These are phyloP conservation scores for Annulohypoxylon maeteangense DNA, from an alignment of 495 filamentous ascomycete species.

Conservation along the genomic window DNA sequence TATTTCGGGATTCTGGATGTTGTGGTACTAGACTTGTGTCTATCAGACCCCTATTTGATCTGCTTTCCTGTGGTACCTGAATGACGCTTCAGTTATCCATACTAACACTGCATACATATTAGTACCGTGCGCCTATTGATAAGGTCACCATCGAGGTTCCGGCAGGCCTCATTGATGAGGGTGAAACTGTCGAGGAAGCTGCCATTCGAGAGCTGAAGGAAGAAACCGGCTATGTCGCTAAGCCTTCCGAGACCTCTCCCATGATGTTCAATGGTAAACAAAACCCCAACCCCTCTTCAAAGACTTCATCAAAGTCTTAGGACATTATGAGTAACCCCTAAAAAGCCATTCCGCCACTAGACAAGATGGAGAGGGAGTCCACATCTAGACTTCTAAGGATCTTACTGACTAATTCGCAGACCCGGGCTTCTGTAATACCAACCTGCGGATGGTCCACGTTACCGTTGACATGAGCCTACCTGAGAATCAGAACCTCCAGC, in stretches of 20 bases:
- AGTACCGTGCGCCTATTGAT: constrained; percentile 82
- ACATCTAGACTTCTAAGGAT: not conserved
- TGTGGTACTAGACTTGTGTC: not conserved
- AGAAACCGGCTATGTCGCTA: constrained; percentile 90
- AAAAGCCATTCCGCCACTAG: not conserved
- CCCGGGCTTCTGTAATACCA: constrained; percentile 88
- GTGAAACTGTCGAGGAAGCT: constrained; percentile 79
- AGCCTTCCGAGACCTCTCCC: constrained; percentile 71
- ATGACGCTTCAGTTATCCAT: no score
- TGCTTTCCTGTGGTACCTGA: not conserved
- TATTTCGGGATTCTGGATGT: no score
- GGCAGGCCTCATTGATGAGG: constrained; percentile 85
- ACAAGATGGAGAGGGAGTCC: not conserved
- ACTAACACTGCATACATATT: not conserved
- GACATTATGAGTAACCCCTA: not conserved
- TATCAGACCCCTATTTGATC: not conserved
- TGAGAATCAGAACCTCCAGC: constrained; percentile 73
- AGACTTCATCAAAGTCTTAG: not conserved
- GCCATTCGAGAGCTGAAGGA: constrained; percentile 92
- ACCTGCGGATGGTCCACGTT: constrained; percentile 84
- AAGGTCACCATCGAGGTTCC: constrained; percentile 85
- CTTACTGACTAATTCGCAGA: constrained; percentile 47
- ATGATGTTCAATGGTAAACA: constrained; percentile 84
- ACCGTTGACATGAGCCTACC: constrained; percentile 77
- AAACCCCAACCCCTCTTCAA: not conserved